Conservation (phyloP, 2,329 filamentous ascomycete species). For the Penicillium crustosum region DNA sequence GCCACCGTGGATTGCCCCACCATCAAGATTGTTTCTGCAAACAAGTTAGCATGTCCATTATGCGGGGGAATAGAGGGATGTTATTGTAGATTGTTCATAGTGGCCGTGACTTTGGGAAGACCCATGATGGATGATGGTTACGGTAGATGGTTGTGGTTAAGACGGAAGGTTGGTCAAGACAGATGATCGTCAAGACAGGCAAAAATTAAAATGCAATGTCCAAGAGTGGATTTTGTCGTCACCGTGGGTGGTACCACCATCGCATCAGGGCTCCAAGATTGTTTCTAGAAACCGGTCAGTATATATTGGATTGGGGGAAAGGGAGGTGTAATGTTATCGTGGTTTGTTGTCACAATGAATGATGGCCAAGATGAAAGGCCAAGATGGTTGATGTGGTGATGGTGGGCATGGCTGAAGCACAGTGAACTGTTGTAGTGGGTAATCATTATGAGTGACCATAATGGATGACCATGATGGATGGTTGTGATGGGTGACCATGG, state of each 20-base stretch:
- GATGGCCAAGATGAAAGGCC: neutral
- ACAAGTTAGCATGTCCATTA: neutral
- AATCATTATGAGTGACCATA: neutral
- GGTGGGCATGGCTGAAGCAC: neutral
- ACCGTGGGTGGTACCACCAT: neutral
- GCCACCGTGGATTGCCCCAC: neutral
- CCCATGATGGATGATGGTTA: neutral
- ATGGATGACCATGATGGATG: neutral
- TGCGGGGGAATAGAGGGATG: neutral
- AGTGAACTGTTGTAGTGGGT: neutral
- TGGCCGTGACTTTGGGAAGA: neutral
- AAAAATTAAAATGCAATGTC: neutral
- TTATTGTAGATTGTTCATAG: neutral
- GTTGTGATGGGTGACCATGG: neutral
- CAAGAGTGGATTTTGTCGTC: neutral
- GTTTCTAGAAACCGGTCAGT: neutral
- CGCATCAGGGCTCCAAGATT: neutral
- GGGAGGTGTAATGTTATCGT: neutral
- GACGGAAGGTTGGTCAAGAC: neutral
- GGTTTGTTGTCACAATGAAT: neutral
- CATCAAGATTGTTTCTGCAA: neutral
- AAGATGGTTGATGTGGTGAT: neutral
- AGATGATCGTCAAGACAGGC: neutral
- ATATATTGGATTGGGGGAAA: neutral
- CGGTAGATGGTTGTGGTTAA: neutral